Base-by-base conservation (phyloP, 2,329 filamentous ascomycete species). In the Penicillium expansum region DNA sequence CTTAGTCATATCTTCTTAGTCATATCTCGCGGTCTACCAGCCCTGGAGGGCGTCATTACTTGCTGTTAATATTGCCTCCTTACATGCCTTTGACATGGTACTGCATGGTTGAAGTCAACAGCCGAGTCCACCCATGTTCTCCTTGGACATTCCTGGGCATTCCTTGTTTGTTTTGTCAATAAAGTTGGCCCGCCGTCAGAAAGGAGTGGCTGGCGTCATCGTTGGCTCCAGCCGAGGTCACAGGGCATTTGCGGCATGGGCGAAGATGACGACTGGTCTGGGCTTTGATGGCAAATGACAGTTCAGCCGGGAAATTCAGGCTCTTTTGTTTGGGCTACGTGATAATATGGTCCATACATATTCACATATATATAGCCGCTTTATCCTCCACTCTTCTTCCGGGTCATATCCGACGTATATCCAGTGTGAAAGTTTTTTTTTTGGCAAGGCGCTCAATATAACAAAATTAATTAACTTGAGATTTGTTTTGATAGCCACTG, bases 1-100 rank as follows among this genome's bases (percentile, higher is more conserved):
- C 38, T 51, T 55, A 51, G 52, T 55, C 52, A 55, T 30, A 9
- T 24, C n/a, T 18, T 47, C 3, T 50, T 55, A 50, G 45, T 55
- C 52, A 55, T 22, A 5, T 37, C 14, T 24, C 33, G 10, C 9
- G 14, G 41, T 27, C 20, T 42, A 3, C 14, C 20, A 13, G n/a
- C 18, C 5, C 1, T 1, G 14, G 6, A 22, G 9, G 24, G 9
- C 29, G 38, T 43, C 37, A 51, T 47, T 22, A 22, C 32, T 45
- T 47, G 30, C 22, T 27, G 22, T 32, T 38, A 10, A 29, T n/a
- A 22, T 52, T 18, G 6, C 32, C 42, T 30, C 41, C 29, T 52
- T 52, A 20, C 42, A 38, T 41, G 35, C 35, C 33, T 50, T 42
- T 27, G 44, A 55, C 45, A 33, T 50, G 29, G 5, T 32, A 42